Percentiles rank a stretch among this genome's conserved stretches.
phyloP scores from a whole-genome alignment of 306 rosid genomes.

The Vigna trinervia region DNA sequence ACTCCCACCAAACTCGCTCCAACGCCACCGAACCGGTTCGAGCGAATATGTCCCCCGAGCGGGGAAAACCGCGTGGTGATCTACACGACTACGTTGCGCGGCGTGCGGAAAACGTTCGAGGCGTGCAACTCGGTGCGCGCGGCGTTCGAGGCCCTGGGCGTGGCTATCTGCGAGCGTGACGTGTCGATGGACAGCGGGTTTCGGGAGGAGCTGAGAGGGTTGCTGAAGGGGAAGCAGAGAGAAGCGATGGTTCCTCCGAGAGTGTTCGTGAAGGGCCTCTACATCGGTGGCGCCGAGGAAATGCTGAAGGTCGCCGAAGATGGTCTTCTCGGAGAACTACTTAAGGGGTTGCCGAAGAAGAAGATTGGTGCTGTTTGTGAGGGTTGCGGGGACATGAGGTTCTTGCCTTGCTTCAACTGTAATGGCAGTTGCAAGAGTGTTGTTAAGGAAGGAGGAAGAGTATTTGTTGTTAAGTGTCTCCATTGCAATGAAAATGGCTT shows the following conservation, averaged over 20 bases:
- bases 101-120: constrained; percentile 79
- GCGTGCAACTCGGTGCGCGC: constrained; percentile 75
- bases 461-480: constrained; percentile 59
- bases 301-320: constrained; percentile 69
- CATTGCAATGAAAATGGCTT: constrained; percentile 92
- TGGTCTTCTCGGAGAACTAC: constrained; percentile 62
- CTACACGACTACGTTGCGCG: constrained; percentile 84
- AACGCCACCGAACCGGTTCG: constrained; percentile 14
- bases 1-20: not conserved
- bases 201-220: constrained; percentile 60
- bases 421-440: constrained; percentile 75
- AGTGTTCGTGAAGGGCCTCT: constrained; percentile 74
- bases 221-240: constrained; percentile 56
- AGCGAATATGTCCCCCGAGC: constrained; percentile 66
- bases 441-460: constrained; percentile 44
- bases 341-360: constrained; percentile 71
- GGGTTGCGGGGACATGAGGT: constrained; percentile 85
- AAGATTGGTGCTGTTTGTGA: constrained; percentile 67
- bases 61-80: constrained; percentile 84
- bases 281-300: constrained; percentile 79
- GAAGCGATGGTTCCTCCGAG: constrained; percentile 65
- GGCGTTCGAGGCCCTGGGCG: constrained; percentile 64
- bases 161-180: constrained; percentile 76
- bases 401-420: constrained; percentile 80
- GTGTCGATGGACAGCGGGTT: constrained; percentile 88